These are phyloP conservation scores for Trametes coccinea DNA, from an alignment of 768 basidiomycete species.

Conservation along the genomic window DNA sequence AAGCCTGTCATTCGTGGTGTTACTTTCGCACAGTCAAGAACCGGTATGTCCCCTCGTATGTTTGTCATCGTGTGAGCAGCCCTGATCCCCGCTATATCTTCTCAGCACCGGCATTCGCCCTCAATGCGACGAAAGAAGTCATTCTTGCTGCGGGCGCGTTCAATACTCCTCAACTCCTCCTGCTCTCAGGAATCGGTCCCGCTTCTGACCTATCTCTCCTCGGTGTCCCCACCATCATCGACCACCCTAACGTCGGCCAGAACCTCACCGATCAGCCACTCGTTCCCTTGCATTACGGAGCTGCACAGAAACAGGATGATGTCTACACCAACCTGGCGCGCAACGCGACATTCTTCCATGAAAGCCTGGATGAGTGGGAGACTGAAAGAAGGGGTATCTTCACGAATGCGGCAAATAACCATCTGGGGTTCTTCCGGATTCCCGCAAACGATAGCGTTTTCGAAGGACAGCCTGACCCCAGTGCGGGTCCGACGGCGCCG, in stretches of 20 bases:
- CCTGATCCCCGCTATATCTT: no score
- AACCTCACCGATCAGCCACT: slow-evolving; percentile 32
- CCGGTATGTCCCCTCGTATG: background rate
- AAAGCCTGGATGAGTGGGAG: slow-evolving; percentile 20
- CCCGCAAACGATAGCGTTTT: slow-evolving; percentile 5
- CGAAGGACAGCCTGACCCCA: slow-evolving; percentile 9
- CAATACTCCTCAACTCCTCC: slow-evolving; percentile 27
- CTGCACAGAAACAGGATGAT: slow-evolving; percentile 10
- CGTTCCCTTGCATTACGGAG: background rate
- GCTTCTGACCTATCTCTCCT: slow-evolving; percentile 18
- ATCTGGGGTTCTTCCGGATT: slow-evolving; percentile 15
- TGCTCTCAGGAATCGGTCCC: slow-evolving; percentile 35
- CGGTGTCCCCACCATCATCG: slow-evolving; percentile 22
- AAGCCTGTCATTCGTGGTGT: slow-evolving; percentile 1
- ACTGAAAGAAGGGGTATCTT: slow-evolving; percentile 14
- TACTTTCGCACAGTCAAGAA: slow-evolving; percentile 4
- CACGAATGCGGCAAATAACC: background rate
- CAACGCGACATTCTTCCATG: slow-evolving; percentile 14
- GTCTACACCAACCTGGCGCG: slow-evolving; percentile 1
- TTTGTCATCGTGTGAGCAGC: background rate
- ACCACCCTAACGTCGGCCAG: slow-evolving; percentile 32
- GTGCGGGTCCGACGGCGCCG: slow-evolving; percentile 17
- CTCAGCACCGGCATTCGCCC: no score
- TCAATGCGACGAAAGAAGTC: slow-evolving; percentile 26
- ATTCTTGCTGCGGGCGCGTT: slow-evolving; percentile 27